phyloP scores from a whole-genome alignment of 306 rosid species.

The Cicer judaicum region DNA sequence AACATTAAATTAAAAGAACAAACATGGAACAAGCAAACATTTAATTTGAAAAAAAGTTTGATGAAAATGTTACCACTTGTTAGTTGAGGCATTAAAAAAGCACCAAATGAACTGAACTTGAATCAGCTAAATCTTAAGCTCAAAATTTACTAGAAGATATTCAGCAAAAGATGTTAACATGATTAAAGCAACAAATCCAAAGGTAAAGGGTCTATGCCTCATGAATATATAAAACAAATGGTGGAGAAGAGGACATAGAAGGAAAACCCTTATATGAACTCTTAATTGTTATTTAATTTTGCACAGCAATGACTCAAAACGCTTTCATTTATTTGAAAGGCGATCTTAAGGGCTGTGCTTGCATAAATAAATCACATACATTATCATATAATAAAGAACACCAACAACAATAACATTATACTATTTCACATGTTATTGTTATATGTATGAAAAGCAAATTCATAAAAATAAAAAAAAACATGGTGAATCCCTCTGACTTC shows the following conservation, averaged over 20 bases:
- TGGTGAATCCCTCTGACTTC: constrained; percentile 52
- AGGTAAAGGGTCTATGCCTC: constrained; percentile 51
- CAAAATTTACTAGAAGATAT: constrained; percentile 38
- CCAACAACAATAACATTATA: too few species aligned
- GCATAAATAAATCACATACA: neutral
- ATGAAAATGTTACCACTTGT: constrained; percentile 59
- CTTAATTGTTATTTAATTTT: constrained; percentile 45
- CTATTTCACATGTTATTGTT: neutral
- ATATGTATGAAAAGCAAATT: neutral
- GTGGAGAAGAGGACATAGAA: constrained; percentile 51
- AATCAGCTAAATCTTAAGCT: constrained; percentile 40
- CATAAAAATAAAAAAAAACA: neutral
- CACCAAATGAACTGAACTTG: constrained; percentile 48
- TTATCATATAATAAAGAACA: too few species aligned
- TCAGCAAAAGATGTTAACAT: constrained; percentile 33
- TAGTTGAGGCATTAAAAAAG: constrained; percentile 45
- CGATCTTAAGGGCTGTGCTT: constrained; percentile 96
- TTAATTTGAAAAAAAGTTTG: neutral
- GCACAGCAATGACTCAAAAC: constrained; percentile 91
- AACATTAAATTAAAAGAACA: too few species aligned
- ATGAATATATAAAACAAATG: constrained; percentile 41
- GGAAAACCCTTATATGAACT: constrained; percentile 78
- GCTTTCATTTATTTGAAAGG: constrained; percentile 81
- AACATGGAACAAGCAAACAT: neutral
- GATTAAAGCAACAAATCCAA: constrained; percentile 38